A percentile compares a stretch with the other conserved stretches of the same genome.
phyloP scores from a whole-genome alignment of 306 rosid genomes.

The Ochetophila trinervis region DNA sequence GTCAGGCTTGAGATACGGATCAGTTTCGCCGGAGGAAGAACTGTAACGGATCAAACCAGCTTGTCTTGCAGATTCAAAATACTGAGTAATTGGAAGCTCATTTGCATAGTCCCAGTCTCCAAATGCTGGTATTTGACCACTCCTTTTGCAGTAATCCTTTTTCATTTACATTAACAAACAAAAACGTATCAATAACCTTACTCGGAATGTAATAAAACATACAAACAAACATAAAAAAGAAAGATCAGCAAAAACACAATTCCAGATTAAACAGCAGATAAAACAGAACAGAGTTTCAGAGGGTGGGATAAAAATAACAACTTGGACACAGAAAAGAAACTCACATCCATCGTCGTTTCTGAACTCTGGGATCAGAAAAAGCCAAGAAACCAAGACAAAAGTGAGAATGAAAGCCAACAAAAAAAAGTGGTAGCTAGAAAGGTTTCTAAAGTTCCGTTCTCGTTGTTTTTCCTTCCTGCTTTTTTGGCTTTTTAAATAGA shows the following conservation, averaged over 20 bases:
- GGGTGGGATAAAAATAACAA: too few relatives aligned
- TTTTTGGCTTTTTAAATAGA: neutral
- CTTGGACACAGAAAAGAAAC: neutral
- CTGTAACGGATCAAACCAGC: conserved; percentile 80
- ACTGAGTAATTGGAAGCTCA: conserved; percentile 86
- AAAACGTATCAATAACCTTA: neutral
- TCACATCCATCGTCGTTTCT: conserved; percentile 22
- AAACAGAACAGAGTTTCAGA: too few relatives aligned
- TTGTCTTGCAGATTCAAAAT: conserved; percentile 80
- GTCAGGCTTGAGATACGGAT: conserved; percentile 34
- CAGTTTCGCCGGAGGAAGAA: conserved; percentile 71
- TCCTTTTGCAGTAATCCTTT: conserved; percentile 45
- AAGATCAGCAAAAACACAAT: neutral
- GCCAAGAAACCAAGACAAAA: neutral
- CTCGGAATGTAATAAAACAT: too few relatives aligned
- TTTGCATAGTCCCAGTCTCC: conserved; percentile 90
- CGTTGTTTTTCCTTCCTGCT: neutral
- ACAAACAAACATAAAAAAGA: too few relatives aligned
- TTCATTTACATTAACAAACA: neutral
- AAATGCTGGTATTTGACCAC: conserved; percentile 82
- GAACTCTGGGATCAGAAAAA: neutral
- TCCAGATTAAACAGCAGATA: too few relatives aligned
- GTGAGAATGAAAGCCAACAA: neutral
- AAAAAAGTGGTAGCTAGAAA: neutral
- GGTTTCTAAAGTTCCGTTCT: neutral